Evolutionary conservation across 768 basidiomycete genomes (phyloP).

Genomic region (Mycena metata): DNA sequence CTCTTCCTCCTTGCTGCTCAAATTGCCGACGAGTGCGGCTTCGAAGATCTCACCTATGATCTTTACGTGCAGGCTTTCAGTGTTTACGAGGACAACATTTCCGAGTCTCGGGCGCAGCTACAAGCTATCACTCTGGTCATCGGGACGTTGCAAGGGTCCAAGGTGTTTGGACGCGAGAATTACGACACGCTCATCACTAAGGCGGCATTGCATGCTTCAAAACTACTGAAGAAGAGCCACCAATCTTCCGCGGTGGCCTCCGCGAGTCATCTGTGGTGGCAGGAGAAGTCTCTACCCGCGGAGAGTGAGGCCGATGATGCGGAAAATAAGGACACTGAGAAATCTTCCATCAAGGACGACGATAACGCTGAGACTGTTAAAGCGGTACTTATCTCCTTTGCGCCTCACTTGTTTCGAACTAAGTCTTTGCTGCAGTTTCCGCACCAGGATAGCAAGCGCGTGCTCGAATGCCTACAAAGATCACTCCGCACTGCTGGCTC

Average conservation of each 20-base stretch:
- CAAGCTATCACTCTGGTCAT: conserved; percentile 98
- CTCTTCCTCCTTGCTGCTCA: conserved; percentile 97
- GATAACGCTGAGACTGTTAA: conserved; percentile 57
- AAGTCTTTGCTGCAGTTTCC: conserved; percentile 66
- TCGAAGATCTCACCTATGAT: conserved; percentile 97
- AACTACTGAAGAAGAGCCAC: conserved; percentile 97
- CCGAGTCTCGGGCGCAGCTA: conserved; percentile 94
- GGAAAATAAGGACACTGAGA: conserved; percentile 53
- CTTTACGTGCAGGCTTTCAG: conserved; percentile 98
- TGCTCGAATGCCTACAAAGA: conserved; percentile 97
- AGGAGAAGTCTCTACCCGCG: conserved; percentile 67
- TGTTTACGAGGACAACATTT: conserved; percentile 98
- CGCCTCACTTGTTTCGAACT: not conserved
- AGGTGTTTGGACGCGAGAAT: conserved; percentile 94
- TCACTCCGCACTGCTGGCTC: conserved; percentile 96
- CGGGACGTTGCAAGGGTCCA: conserved; percentile 86
- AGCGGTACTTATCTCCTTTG: conserved; percentile 59
- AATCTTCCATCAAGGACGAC: conserved; percentile 55
- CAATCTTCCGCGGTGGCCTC: conserved; percentile 95
- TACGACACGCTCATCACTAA: conserved; percentile 99
- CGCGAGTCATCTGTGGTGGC: conserved; percentile 99
- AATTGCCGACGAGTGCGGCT: conserved; percentile 93
- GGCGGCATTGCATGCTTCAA: conserved; percentile 97
- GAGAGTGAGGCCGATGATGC: conserved; percentile 55
- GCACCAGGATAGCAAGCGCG: conserved; percentile 95